Conservation (phyloP, 116 monocot species). For the Iris pallida region DNA sequence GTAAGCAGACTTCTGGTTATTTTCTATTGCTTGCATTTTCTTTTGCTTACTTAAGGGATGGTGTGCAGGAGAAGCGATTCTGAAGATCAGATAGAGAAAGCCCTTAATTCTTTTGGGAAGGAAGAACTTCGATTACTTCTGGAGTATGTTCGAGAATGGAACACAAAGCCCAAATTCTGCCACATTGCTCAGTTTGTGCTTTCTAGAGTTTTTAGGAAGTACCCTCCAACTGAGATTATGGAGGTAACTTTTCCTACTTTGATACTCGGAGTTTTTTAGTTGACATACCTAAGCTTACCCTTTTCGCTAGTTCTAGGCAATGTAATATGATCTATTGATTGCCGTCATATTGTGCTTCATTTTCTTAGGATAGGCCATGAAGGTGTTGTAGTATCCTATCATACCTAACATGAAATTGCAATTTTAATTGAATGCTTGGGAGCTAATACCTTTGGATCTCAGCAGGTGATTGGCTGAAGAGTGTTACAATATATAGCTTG, state of each 20-base stretch:
- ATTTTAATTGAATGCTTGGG: too few relatives aligned
- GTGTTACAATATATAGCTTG: too few relatives aligned
- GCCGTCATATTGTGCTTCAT: too few relatives aligned
- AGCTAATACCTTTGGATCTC: too few relatives aligned
- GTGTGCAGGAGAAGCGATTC: conserved; percentile 44
- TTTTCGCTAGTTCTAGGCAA: too few relatives aligned
- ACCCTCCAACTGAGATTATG: conserved; percentile 69
- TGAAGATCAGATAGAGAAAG: conserved; percentile 42
- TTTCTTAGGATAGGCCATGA: too few relatives aligned
- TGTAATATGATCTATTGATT: too few relatives aligned
- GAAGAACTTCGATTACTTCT: conserved; percentile 77
- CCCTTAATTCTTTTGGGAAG: conserved; percentile 55
- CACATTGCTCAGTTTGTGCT: conserved; percentile 88
- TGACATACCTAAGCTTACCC: not conserved
- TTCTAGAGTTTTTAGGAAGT: conserved; percentile 48
- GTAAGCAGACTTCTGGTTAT: conserved; percentile 21
- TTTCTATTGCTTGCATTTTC: not conserved
- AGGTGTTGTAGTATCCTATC: too few relatives aligned
- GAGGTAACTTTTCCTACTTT: conserved; percentile 47
- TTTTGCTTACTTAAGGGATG: not conserved
- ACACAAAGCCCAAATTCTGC: conserved; percentile 86
- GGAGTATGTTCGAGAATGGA: conserved; percentile 94
- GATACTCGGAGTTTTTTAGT: not conserved
- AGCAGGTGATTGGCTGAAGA: too few relatives aligned
- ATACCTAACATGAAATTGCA: too few relatives aligned